Evolutionary conservation across 2,329 filamentous ascomycete species (phyloP).

Genomic region (Talaromyces sp.): DNA sequence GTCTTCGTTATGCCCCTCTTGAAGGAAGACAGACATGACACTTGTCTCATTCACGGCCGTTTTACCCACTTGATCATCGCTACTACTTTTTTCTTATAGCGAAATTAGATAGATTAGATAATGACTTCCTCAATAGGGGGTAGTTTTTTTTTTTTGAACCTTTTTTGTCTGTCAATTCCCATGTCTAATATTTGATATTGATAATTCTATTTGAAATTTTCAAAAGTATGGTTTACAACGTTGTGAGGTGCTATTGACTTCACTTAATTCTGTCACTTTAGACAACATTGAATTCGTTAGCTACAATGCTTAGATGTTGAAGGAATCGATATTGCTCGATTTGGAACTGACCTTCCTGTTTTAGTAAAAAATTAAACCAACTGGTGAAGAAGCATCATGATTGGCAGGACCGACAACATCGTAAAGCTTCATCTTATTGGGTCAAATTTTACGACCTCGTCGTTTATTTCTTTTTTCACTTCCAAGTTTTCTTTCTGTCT

Average conservation of each 20-base stretch:
- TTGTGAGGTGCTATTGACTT: neutral
- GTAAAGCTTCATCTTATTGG: neutral
- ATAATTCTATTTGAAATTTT: neutral
- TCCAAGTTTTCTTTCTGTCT: no score
- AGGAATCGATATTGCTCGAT: neutral
- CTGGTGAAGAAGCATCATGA: neutral
- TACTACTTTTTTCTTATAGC: neutral
- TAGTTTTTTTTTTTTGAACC: neutral
- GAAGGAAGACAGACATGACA: neutral
- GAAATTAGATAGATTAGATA: constrained; percentile 2
- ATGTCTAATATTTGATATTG: neutral
- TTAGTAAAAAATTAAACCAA: neutral
- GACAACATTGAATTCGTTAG: neutral
- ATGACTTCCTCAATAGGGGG: neutral
- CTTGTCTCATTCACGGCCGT: neutral
- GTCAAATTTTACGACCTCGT: no score
- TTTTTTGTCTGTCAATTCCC: neutral
- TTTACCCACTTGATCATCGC: neutral
- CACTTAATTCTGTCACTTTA: neutral
- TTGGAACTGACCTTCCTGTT: neutral
- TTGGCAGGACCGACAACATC: neutral
- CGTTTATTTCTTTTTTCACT: neutral
- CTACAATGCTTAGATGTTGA: neutral
- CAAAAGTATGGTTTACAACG: neutral
- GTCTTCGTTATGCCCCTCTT: neutral